Conservation (phyloP, 2,329 filamentous ascomycete species). For the Hansfordia pulvinata region DNA sequence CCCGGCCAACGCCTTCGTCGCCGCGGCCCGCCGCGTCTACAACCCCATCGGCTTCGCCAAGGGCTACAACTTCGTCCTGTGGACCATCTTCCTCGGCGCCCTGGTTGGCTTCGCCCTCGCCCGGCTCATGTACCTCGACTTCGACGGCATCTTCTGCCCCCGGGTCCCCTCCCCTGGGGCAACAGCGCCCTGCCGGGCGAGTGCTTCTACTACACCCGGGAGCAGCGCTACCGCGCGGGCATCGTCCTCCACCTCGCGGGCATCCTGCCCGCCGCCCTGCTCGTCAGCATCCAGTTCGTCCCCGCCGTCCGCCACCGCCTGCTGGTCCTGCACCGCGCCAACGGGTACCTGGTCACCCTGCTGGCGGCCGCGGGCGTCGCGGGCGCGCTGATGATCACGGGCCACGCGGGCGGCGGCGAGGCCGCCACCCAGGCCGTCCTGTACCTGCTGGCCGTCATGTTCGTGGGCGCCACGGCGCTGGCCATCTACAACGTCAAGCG, state of each 20-base stretch:
- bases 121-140: conserved; percentile 32
- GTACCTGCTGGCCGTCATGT: conserved; percentile 28
- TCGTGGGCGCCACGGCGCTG: conserved; percentile 26
- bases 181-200: conserved; percentile 21
- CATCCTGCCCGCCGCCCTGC: conserved; percentile 29
- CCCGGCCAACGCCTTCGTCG: conserved; percentile 4
- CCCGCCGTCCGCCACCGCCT: conserved; percentile 30
- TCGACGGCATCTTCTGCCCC: conserved; percentile 23
- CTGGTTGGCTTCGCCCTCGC: conserved; percentile 33
- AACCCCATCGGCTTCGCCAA: conserved; percentile 38
- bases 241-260: conserved; percentile 30
- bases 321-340: conserved; percentile 43
- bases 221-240: conserved; percentile 17
- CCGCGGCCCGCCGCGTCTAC: conserved; percentile 21
- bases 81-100: conserved; percentile 29
- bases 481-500: conserved; percentile 43
- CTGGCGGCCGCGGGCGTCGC: conserved; percentile 30
- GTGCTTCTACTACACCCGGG: conserved; percentile 23
- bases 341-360: conserved; percentile 39
- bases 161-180: too few relatives aligned
- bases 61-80: conserved; percentile 43
- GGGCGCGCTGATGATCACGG: conserved; percentile 38
- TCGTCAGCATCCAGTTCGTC: conserved; percentile 33
- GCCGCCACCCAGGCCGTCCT: conserved; percentile 31
- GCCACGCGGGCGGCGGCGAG: conserved; percentile 37